These are phyloP conservation scores for Chloris gayana DNA, from an alignment of 176 grass and related monocot genomes.

Conservation along the genomic window DNA sequence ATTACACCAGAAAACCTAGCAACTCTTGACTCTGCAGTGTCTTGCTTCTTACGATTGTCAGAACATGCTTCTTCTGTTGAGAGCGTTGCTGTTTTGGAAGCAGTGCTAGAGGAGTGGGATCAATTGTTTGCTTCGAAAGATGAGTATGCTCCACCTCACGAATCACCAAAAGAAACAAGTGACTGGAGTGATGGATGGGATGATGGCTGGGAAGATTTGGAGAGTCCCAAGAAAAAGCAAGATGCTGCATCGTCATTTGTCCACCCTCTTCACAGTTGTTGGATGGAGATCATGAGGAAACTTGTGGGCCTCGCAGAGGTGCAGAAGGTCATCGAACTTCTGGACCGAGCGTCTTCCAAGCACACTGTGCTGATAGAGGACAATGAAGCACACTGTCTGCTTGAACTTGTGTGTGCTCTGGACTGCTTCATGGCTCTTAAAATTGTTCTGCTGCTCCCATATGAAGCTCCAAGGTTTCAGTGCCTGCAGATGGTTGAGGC, in stretches of 20 bases:
- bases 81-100: constrained; percentile 63
- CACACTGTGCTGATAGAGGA: constrained; percentile 58
- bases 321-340: constrained; percentile 58
- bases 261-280: constrained; percentile 84
- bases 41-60: constrained; percentile 81
- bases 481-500: constrained; percentile 67
- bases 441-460: constrained; percentile 65
- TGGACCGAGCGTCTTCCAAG: constrained; percentile 63
- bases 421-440: constrained; percentile 74
- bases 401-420: constrained; percentile 49
- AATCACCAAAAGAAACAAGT: constrained; percentile 76
- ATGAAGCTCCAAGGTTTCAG: constrained; percentile 57
- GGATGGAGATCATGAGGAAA: constrained; percentile 82
- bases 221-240: constrained; percentile 52
- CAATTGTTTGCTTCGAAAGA: constrained; percentile 65
- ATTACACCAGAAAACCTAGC: constrained; percentile 65
- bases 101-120: constrained; percentile 95
- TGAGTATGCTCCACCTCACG: constrained; percentile 47
- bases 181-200: constrained; percentile 94
- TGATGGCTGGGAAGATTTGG: constrained; percentile 90
- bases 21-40: constrained; percentile 76
- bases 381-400: constrained; percentile 57
- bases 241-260: constrained; percentile 38
- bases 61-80: constrained; percentile 63
- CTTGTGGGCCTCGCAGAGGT: constrained; percentile 57